Percentiles rank a stretch among this genome's conserved stretches.
Evolutionary conservation across 2,329 filamentous ascomycete genomes (phyloP).

Genomic region (Thielaviopsis cerberus): DNA sequence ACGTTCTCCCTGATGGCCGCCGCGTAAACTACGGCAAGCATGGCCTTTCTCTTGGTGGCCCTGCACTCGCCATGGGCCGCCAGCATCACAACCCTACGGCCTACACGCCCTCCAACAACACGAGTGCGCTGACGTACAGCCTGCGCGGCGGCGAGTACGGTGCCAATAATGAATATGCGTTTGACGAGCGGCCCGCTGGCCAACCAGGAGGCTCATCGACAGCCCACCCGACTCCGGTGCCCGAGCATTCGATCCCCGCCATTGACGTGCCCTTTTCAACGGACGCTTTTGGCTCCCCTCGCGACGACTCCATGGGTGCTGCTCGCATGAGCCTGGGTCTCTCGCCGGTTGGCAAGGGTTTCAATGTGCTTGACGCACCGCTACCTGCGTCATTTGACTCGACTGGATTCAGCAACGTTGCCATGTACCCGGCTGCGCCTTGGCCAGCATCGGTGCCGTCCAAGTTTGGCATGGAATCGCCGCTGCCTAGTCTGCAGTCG

Average conservation of each 20-base stretch:
- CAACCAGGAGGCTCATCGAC: background rate
- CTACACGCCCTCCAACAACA: slow-evolving; percentile 44
- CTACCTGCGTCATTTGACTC: slow-evolving; percentile 91
- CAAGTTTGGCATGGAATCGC: slow-evolving; percentile 76
- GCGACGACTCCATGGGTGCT: slow-evolving; percentile 38
- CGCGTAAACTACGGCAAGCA: slow-evolving; percentile 67
- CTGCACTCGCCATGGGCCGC: slow-evolving; percentile 37
- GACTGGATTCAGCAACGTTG: slow-evolving; percentile 82
- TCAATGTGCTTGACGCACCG: slow-evolving; percentile 87
- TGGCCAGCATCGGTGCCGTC: slow-evolving; percentile 85
- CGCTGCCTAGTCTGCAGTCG: slow-evolving; percentile 51
- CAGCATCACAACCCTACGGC: slow-evolving; percentile 10
- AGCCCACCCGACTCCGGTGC: slow-evolving; percentile 33
- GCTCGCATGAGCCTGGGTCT: slow-evolving; percentile 42
- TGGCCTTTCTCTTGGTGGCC: slow-evolving; percentile 44
- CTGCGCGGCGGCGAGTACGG: slow-evolving; percentile 26
- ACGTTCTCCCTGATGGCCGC: slow-evolving; percentile 82
- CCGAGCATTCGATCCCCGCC: slow-evolving; percentile 28
- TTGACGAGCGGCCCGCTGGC: slow-evolving; percentile 21
- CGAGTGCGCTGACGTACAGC: slow-evolving; percentile 45
- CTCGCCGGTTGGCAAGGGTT: slow-evolving; percentile 51
- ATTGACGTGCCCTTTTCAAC: slow-evolving; percentile 42
- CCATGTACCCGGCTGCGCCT: slow-evolving; percentile 57
- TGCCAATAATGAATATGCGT: slow-evolving; percentile 19
- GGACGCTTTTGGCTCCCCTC: slow-evolving; percentile 62